These are phyloP conservation scores for Chaetoceros muelleri DNA, from an alignment of 108 stramenopile species.

Conservation along the genomic window DNA sequence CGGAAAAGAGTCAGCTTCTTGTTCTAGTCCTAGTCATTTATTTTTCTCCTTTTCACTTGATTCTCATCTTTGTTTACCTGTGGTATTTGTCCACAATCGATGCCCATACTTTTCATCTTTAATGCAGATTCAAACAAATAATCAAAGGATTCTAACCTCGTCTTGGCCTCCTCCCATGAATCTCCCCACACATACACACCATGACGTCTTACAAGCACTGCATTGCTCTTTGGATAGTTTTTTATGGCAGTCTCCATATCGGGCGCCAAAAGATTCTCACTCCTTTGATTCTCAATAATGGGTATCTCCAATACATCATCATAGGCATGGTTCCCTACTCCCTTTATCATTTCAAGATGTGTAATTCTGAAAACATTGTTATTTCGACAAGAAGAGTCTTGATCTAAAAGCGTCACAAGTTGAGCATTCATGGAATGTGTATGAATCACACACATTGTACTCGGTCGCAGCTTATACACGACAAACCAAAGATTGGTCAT, in stretches of 20 bases:
- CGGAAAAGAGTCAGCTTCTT: too few relatives aligned
- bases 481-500: slow-evolving; percentile 88
- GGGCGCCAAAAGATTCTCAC: slow-evolving; percentile 83
- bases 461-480: slow-evolving; percentile 58
- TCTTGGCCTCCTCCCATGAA: slow-evolving; percentile 94
- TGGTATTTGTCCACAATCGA: slow-evolving; percentile 56
- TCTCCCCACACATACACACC: slow-evolving; percentile 96
- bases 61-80: too few relatives aligned
- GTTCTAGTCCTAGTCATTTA: too few relatives aligned
- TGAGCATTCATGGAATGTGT: slow-evolving; percentile 82
- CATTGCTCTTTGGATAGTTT: slow-evolving; percentile 81
- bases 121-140: slow-evolving; percentile 83
- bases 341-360: slow-evolving; percentile 96
- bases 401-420: slow-evolving; percentile 78
- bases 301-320: slow-evolving; percentile 85
- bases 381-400: neutral
- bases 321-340: slow-evolving; percentile 82
- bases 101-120: slow-evolving; percentile 61
- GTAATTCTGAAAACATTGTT: slow-evolving; percentile 49
- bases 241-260: slow-evolving; percentile 62
- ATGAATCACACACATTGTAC: slow-evolving; percentile 74
- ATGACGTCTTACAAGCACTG: slow-evolving; percentile 89
- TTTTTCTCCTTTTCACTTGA: too few relatives aligned
- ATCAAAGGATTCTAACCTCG: slow-evolving; percentile 91
- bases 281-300: slow-evolving; percentile 93